These are phyloP conservation scores for Macrotyloma uniflorum DNA, from an alignment of 306 rosid species.

Conservation along the genomic window DNA sequence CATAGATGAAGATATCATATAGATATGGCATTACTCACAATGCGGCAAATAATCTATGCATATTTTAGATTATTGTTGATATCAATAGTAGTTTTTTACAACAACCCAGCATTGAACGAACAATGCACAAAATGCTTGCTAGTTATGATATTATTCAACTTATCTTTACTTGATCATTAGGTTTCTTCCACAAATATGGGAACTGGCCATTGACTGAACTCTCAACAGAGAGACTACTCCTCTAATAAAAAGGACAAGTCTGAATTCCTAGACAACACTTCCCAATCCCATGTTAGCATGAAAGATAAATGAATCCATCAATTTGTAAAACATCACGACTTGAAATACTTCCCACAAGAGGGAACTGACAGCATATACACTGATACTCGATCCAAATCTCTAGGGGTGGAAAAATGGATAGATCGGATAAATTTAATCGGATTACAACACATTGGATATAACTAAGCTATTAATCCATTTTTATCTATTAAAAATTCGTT, in stretches of 20 bases:
- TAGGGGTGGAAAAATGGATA: no score
- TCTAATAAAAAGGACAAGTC: not conserved
- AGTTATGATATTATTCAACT: not conserved
- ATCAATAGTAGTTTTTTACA: constrained; percentile 8
- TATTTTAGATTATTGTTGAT: not conserved
- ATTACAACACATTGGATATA: no score
- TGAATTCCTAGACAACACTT: not conserved
- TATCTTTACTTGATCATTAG: not conserved
- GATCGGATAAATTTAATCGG: no score
- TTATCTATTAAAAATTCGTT: no score
- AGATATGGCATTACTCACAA: constrained; percentile 17
- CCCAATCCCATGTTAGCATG: not conserved
- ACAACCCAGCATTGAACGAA: constrained; percentile 8
- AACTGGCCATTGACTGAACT: constrained; percentile 17
- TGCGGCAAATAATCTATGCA: constrained; percentile 1
- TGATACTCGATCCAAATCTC: not conserved
- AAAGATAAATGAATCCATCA: not conserved
- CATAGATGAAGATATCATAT: constrained; percentile 9
- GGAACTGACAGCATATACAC: not conserved
- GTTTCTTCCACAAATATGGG: constrained; percentile 5
- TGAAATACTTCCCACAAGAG: not conserved
- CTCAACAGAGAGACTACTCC: constrained; percentile 4
- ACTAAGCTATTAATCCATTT: no score
- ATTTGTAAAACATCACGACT: not conserved
- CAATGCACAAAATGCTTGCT: not conserved